Evolutionary conservation across 129 eudicot species (phyloP).

Genomic region (Helichrysum umbraculigerum): DNA sequence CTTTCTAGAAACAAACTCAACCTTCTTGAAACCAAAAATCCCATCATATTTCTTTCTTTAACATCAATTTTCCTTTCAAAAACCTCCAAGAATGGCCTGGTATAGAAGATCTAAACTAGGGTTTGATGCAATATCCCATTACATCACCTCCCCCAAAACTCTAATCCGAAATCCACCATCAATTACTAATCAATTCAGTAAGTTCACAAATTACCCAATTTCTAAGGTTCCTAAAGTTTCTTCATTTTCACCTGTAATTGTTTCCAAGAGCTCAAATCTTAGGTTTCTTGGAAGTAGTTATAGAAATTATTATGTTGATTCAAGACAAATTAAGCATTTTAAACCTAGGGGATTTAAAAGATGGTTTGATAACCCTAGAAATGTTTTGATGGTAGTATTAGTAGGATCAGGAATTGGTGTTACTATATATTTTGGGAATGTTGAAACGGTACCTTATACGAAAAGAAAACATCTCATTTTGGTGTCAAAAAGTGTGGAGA

Average conservation of each 20-base stretch:
- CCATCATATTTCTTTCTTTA: not conserved
- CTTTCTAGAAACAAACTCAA: not conserved
- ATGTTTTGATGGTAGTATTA: slow-evolving; percentile 39
- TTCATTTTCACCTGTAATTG: slow-evolving; percentile 25
- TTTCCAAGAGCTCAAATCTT: slow-evolving; percentile 13
- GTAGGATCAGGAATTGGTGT: slow-evolving; percentile 55
- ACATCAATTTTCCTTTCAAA: not conserved
- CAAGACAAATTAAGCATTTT: slow-evolving; percentile 54
- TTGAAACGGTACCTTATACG: slow-evolving; percentile 81
- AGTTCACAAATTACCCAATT: slow-evolving; percentile 8
- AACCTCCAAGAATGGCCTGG: slow-evolving; percentile 50
- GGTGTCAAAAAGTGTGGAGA: slow-evolving; percentile 50
- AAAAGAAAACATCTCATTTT: slow-evolving; percentile 71
- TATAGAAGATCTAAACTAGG: slow-evolving; percentile 55
- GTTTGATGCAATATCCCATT: slow-evolving; percentile 32
- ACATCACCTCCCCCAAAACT: slow-evolving; percentile 36
- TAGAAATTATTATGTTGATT: slow-evolving; percentile 64
- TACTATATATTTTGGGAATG: slow-evolving; percentile 64
- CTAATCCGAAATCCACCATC: slow-evolving; percentile 15
- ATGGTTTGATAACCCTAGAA: slow-evolving; percentile 66
- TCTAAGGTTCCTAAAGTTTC: slow-evolving; percentile 21
- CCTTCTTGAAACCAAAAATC: not conserved
- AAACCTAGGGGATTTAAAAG: slow-evolving; percentile 53
- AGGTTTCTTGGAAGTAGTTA: slow-evolving; percentile 29
- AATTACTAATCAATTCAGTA: slow-evolving; percentile 11